Evolutionary conservation across 208 protist species (phyloP), one percentile per base, ranked within the genome.

Genomic region (Trypanosoma cruzi): DNA sequence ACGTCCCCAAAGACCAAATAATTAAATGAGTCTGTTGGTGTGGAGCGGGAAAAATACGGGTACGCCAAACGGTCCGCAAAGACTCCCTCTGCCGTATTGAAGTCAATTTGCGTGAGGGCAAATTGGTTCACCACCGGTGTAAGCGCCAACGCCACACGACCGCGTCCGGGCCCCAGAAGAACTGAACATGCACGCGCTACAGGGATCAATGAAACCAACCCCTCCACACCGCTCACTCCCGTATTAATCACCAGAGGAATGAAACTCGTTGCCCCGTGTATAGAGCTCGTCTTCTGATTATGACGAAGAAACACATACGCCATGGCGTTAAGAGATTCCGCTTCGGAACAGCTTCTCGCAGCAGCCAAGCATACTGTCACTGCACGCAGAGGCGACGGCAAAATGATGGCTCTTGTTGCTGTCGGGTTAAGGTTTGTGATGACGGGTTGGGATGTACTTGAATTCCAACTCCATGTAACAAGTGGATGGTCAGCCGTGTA

Each of bases 111-210:
- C 20, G 87, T 69, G 24, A 90, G 77, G 13, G 65, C 36, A 69
- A 89, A 96, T 72, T 92, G 77, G 69, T 94, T 96, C 31, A 96
- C 75, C 1, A 94, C 81, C 2, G 90, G 90, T 11, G 79, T 85
- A 36, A 96, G 74, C 7, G 88, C 79, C 22, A 82, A 64, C 18
- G 72, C 73, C 29, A 96, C 63, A 55, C 66, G 68, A 32, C 75
- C 65, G 58, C 73, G 79, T 11, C 88, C 90, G 4, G 88, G 84
- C 1, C 90, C 90, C 0, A 81, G 75, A 59, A 96, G 60, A 34
- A 94, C 79, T 6, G 80, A 84, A 65, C 90, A 96, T 24, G 77
- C 80, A 28, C 82, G 81, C 0, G 83, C 84, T 26, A 92, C 80
- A 0, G 82, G 78, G 24, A 94, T 86, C 24, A 96, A 74, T 42